Evolutionary conservation across 345 rosid species (phyloP).

Genomic region (Trapa incisa): DNA sequence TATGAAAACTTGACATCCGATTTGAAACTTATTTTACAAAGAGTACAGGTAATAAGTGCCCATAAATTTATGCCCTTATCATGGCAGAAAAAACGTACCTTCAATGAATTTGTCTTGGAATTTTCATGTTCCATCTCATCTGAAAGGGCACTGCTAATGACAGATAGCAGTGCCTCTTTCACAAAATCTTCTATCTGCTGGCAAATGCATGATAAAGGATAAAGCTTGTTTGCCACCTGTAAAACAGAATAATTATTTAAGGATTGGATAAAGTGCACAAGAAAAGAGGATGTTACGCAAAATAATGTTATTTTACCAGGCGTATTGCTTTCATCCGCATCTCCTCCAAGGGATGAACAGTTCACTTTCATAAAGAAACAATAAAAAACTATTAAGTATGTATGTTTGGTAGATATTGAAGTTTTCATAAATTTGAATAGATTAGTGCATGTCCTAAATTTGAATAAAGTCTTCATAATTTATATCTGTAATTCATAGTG

Average conservation of each 20-base stretch:
- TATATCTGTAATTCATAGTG: neutral
- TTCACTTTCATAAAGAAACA: conserved; percentile 42
- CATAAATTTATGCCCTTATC: neutral
- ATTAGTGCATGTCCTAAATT: neutral
- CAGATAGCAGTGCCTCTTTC: conserved; percentile 49
- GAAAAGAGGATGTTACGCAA: neutral
- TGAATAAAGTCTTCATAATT: neutral
- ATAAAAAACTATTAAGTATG: conserved; percentile 5
- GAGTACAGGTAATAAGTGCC: neutral
- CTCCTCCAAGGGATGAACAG: conserved; percentile 89
- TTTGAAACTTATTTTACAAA: neutral
- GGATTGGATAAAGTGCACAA: neutral
- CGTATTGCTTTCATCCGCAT: conserved; percentile 98
- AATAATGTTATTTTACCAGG: conserved; percentile 36
- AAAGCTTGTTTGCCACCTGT: conserved; percentile 95
- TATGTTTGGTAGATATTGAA: neutral
- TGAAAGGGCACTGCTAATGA: conserved; percentile 23
- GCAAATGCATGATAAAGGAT: conserved; percentile 57
- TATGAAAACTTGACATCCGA: neutral
- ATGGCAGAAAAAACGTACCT: conserved; percentile 34
- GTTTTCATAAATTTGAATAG: neutral
- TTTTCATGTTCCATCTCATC: conserved; percentile 37
- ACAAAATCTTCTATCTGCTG: conserved; percentile 86
- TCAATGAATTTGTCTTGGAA: conserved; percentile 23
- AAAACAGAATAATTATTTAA: conserved; percentile 15